Evolutionary conservation across 2,329 filamentous ascomycete species (phyloP), one percentile per base, ranked within the genome.

Genomic region (Aspergillus fumigatus): DNA sequence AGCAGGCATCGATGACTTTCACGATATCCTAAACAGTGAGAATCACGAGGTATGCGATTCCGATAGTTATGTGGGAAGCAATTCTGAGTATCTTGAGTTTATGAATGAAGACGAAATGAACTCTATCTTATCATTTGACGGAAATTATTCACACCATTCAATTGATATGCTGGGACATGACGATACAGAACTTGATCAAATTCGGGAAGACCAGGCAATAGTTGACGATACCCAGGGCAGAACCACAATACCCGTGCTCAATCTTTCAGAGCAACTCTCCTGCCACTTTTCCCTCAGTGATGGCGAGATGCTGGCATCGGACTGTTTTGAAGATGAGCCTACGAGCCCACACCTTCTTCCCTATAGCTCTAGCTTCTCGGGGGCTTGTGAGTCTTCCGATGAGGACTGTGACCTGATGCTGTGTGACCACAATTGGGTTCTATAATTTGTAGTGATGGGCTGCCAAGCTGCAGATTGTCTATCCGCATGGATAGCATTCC

Each of bases 331-430:
- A 17, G 53, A 49, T 17, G 25, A 53, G 10, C 4, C 41, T 11
- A 10, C 38, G 19, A 52, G 14, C 29, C 25, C 45, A 10, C 11
- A 8, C 14, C n/a, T 49, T n/a, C 35, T 51, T 48, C 49, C 17
- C 8, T 14, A 50, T 23, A 40, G 25, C 21, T 38, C 6, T 11
- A 29, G 25, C 7, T 26, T 38, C 10, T n/a, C 4, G 6, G 32
- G 23, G 40, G 49, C 8, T 32, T 10, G 23, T 38, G 23, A n/a
- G 10, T 4, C 21, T 23, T 11, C 17, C 14, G 38, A 47, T 51
- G 27, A 47, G 5, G 40, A 50, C 2, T 41, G 50, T 27, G 40
- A 59, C 27, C 32, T 52, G 57, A 60, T 57, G 50, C 21, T 62
- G 10, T 59, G 58, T 26, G 47, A 54, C 21, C 9, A 55, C 6